phyloP scores from a whole-genome alignment of 257 asterid genomes.

The Solanum sejunctum region DNA sequence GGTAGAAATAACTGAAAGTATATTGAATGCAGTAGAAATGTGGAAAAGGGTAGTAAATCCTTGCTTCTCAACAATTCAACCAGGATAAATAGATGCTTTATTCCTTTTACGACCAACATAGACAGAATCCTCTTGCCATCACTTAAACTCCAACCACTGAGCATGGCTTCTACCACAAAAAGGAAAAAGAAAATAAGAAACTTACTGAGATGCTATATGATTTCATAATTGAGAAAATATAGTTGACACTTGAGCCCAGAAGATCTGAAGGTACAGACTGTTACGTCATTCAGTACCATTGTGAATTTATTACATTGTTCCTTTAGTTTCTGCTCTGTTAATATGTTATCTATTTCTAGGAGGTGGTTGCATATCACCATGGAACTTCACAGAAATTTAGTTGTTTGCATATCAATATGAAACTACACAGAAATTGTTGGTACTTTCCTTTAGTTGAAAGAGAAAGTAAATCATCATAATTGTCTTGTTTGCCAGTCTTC shows the following conservation, averaged over 20 bases:
- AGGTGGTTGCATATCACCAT: not conserved
- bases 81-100: not conserved
- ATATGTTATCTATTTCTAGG: not conserved
- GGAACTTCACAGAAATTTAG: not conserved
- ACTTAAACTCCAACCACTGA: not conserved
- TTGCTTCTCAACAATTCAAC: not conserved
- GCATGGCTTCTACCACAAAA: not conserved
- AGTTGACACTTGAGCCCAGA: not conserved
- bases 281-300: not conserved
- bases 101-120: not conserved
- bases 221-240: not conserved
- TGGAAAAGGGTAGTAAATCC: not conserved
- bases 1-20: not conserved
- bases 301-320: no score
- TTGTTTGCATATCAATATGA: not conserved
- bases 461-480: not conserved
- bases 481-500: not conserved
- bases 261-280: not conserved
- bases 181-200: not conserved
- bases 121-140: not conserved
- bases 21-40: not conserved
- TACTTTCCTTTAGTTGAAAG: not conserved
- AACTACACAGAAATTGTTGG: not conserved
- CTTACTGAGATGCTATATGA: not conserved
- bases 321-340: not conserved